Percentiles rank a stretch among this genome's conserved stretches.
Evolutionary conservation across 1,139 yeast species (phyloP).

Genomic region (Protomyces inouyei): DNA sequence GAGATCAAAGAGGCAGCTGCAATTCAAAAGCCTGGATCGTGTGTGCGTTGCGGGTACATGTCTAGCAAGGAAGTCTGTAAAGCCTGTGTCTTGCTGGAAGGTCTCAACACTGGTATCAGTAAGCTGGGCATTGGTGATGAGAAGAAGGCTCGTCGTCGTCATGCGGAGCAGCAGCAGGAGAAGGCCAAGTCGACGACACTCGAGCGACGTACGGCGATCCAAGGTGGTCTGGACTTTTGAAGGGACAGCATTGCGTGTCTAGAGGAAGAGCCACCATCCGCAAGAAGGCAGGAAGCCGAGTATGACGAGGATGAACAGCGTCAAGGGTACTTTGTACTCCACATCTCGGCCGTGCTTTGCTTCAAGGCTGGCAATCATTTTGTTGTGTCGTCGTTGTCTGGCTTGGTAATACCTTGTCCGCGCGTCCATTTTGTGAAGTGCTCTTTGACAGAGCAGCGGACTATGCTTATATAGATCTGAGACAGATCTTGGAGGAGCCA

Average conservation of each 20-base stretch:
- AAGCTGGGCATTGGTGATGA: constrained; percentile 41
- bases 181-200: background rate
- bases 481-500: too few relatives aligned
- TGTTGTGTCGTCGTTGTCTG: background rate
- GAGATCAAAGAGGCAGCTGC: constrained; percentile 52
- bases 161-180: constrained; percentile 1
- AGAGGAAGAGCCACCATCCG: background rate
- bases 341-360: background rate
- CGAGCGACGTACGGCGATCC: background rate
- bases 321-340: background rate
- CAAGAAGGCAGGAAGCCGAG: background rate
- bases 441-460: too few relatives aligned
- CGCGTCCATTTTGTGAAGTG: background rate
- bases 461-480: too few relatives aligned
- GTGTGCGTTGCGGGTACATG: constrained; percentile 87
- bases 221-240: constrained; percentile 10
- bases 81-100: constrained; percentile 84
- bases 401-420: background rate
- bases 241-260: background rate
- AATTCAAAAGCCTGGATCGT: constrained; percentile 40
- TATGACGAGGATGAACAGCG: background rate
- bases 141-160: constrained; percentile 22
- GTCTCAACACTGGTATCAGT: constrained; percentile 63
- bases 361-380: background rate
- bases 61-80: constrained; percentile 86